phyloP scores from a whole-genome alignment of 2,329 filamentous ascomycete genomes.

The Penicillium sp. region DNA sequence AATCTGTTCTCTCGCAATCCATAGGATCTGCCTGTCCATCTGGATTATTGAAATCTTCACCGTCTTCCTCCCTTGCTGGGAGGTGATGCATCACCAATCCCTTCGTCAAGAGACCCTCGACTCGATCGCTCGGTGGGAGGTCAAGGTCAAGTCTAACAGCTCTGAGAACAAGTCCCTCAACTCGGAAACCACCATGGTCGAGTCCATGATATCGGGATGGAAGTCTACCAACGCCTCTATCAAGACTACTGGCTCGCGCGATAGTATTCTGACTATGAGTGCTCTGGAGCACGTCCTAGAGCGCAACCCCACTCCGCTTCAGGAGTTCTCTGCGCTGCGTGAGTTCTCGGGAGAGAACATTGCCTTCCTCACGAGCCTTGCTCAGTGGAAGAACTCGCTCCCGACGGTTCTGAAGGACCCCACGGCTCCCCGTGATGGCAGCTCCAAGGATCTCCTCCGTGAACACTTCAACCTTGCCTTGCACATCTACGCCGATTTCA shows the following conservation, averaged over 20 bases:
- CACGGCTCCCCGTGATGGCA: slow-evolving; percentile 19
- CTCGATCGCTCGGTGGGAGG: slow-evolving; percentile 48
- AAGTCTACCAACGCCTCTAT: slow-evolving; percentile 32
- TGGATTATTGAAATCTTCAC: slow-evolving; percentile 68
- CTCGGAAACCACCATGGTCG: slow-evolving; percentile 36
- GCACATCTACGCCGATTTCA: slow-evolving; percentile 66
- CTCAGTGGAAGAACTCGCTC: slow-evolving; percentile 59
- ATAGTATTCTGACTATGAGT: slow-evolving; percentile 64
- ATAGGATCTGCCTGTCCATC: slow-evolving; percentile 62
- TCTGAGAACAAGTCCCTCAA: slow-evolving; percentile 38
- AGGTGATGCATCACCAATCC: slow-evolving; percentile 53
- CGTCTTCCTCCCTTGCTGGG: slow-evolving; percentile 67
- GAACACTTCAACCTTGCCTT: slow-evolving; percentile 64
- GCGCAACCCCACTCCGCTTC: slow-evolving; percentile 59
- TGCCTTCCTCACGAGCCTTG: slow-evolving; percentile 66
- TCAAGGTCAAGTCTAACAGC: slow-evolving; percentile 36
- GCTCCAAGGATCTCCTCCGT: slow-evolving; percentile 9
- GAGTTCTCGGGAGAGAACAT: slow-evolving; percentile 77
- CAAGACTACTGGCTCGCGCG: slow-evolving; percentile 40
- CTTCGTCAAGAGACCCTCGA: slow-evolving; percentile 45
- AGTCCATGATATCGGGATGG: slow-evolving; percentile 36
- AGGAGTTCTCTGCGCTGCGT: slow-evolving; percentile 67
- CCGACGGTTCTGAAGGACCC: slow-evolving; percentile 33
- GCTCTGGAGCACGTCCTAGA: slow-evolving; percentile 67
- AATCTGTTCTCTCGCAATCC: background rate